Evolutionary conservation across 345 rosid genomes (phyloP), one percentile per base, ranked within the genome.

Genomic region (Microcos paniculata): DNA sequence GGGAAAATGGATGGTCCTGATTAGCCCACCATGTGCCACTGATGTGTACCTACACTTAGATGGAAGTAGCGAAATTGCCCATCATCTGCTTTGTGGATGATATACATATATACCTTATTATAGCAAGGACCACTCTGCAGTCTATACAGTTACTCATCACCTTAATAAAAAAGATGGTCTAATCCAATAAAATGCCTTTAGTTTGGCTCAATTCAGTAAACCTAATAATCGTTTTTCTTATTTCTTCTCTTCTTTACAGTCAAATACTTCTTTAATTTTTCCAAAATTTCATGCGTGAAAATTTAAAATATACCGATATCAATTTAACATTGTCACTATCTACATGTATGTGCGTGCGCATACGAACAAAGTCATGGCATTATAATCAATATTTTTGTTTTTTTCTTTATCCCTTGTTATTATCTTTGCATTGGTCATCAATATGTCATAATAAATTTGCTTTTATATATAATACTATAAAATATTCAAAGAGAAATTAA

Each of bases 1-100:
- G n/a, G 38, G 38, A 6, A 74, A 68, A 75, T 72, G 82, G 74
- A 82, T 68, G 85, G 85, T 78, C 82, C 81, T 67, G 61, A 81
- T 74, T 57, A 33, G 78, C 65, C 24, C 58, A 58, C 55, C 84
- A 71, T 62, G 78, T 79, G 82, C 80, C 51, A 67, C 79, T 12
- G 45, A 72, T 43, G 69, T 67, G 53, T 66, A 24, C 13, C 33
- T 66, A 45, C 21, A 66, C 18, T 45, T 7, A 45, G 18, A 66
- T 13, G 21, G 64, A 66, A 43, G 55, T 43, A 43, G 19, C 55
- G 0, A 66, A 66, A 43, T 66, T 66, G 55, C 31, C 55, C 8
- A 43, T 45, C 53, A 45, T 45, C 11, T 6, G 13, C 6, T 53
- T 65, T 42, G n/a, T 65, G 70, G 55, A 45, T 30, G 26, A 8